These are phyloP conservation scores for Lobulomyces angularis DNA, from an alignment of 192 early-diverging fungal species.

Conservation along the genomic window DNA sequence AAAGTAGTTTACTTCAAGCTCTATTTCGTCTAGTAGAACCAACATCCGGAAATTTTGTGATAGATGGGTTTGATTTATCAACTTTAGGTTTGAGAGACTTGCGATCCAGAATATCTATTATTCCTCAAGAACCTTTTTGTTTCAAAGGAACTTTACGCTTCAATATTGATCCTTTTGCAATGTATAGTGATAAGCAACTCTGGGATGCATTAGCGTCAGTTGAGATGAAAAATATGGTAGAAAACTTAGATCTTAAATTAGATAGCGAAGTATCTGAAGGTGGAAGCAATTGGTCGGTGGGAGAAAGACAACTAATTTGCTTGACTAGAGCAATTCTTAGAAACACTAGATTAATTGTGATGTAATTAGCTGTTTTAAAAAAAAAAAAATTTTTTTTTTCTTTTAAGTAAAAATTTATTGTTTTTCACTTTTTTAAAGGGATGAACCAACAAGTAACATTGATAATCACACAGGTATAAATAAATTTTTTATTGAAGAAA, in stretches of 20 bases:
- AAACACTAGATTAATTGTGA: constrained; percentile 27
- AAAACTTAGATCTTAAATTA: constrained; percentile 17
- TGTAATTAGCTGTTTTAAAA: constrained; percentile 35
- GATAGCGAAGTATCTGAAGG: constrained; percentile 74
- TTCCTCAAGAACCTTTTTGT: constrained; percentile 52
- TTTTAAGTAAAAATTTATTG: no score
- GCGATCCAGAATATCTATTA: constrained; percentile 36
- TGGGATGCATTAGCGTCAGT: constrained; percentile 57
- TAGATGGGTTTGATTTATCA: constrained; percentile 56
- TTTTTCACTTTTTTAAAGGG: no score
- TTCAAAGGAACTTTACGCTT: constrained; percentile 58
- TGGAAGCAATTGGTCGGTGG: constrained; percentile 56
- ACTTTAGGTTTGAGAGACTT: constrained; percentile 41
- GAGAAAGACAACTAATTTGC: constrained; percentile 74
- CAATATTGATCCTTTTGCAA: constrained; percentile 60
- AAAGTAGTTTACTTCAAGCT: constrained; percentile 30
- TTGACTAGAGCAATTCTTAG: constrained; percentile 60
- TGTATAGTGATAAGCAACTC: constrained; percentile 46
- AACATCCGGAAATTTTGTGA: constrained; percentile 31
- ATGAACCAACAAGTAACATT: no score
- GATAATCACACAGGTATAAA: no score
- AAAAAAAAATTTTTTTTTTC: no score
- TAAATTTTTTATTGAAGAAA: no score
- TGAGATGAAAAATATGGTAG: constrained; percentile 23
- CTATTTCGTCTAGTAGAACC: constrained; percentile 33